Evolutionary conservation across 768 basidiomycete genomes (phyloP).

Genomic region (Lepiota brunneoincarnata): DNA sequence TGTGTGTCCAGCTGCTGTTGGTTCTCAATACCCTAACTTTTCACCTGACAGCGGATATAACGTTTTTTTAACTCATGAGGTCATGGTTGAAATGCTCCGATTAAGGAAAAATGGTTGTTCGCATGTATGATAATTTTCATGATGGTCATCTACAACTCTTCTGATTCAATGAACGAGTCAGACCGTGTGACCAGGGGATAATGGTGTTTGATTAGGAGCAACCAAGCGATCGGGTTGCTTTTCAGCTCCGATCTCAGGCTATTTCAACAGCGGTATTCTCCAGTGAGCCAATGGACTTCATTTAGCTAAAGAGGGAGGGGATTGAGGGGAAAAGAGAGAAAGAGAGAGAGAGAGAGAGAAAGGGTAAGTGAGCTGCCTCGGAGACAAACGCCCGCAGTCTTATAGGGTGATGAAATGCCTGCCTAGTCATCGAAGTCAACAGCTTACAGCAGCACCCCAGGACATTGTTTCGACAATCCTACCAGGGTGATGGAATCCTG

Average conservation of each 20-base stretch:
- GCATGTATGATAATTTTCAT: neutral
- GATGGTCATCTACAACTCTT: neutral
- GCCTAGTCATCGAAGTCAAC: neutral
- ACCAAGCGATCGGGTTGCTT: neutral
- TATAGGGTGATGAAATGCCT: neutral
- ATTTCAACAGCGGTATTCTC: neutral
- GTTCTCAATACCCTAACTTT: too few species aligned
- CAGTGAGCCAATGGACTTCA: neutral
- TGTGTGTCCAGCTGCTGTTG: too few species aligned
- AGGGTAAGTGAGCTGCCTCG: conserved; percentile 2
- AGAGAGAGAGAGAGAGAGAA: neutral
- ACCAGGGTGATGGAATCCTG: neutral
- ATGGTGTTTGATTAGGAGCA: neutral
- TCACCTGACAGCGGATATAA: neutral
- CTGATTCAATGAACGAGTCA: too few species aligned
- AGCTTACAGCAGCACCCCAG: neutral
- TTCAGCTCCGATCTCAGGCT: neutral
- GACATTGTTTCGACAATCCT: neutral
- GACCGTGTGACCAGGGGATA: neutral
- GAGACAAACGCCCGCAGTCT: neutral
- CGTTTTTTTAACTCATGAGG: neutral
- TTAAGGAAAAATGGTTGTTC: neutral
- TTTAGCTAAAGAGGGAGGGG: conserved; percentile 3
- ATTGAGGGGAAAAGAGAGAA: too few species aligned
- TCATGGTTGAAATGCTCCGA: neutral